Evolutionary conservation across 352 stramenopile species (phyloP).

Genomic region (Phytophthora niederhauseri): DNA sequence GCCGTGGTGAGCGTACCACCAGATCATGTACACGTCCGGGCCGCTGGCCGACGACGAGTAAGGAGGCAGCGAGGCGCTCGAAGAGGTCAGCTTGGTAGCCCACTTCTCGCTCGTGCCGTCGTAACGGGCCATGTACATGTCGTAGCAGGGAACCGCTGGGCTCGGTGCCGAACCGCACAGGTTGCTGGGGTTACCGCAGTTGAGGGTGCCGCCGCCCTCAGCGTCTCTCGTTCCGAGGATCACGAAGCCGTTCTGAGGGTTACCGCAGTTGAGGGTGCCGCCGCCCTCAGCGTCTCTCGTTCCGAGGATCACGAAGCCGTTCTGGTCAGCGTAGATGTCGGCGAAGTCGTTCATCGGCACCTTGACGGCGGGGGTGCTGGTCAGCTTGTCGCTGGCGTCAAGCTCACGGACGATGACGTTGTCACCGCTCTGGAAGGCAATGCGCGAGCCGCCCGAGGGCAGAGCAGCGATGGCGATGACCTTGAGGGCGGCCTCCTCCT

Average conservation of each 20-base stretch:
- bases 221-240: conserved; percentile 51
- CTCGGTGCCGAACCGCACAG: conserved; percentile 43
- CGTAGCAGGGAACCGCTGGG: conserved; percentile 46
- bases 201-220: conserved; percentile 51
- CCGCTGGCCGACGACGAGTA: conserved; percentile 52
- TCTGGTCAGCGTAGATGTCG: conserved; percentile 52
- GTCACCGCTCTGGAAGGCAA: conserved; percentile 35
- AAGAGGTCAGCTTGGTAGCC: conserved; percentile 56
- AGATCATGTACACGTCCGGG: conserved; percentile 59
- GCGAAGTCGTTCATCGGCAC: conserved; percentile 48
- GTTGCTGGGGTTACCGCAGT: conserved; percentile 59
- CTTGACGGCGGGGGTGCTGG: conserved; percentile 32
- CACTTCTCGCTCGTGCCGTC: conserved; percentile 49
- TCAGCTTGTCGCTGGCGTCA: conserved; percentile 46
- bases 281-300: conserved; percentile 50
- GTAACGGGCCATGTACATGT: conserved; percentile 61
- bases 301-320: conserved; percentile 53
- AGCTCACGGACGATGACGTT: conserved; percentile 50
- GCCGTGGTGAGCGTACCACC: conserved; percentile 65
- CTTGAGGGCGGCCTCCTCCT: conserved; percentile 54
- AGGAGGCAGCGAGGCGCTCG: conserved; percentile 46
- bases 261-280: conserved; percentile 58
- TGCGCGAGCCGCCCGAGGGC: conserved; percentile 43
- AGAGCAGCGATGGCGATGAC: conserved; percentile 51
- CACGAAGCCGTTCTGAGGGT: conserved; percentile 32